Conservation (phyloP, 2,329 filamentous ascomycete genomes). For the Phyllosticta citribraziliensis region DNA sequence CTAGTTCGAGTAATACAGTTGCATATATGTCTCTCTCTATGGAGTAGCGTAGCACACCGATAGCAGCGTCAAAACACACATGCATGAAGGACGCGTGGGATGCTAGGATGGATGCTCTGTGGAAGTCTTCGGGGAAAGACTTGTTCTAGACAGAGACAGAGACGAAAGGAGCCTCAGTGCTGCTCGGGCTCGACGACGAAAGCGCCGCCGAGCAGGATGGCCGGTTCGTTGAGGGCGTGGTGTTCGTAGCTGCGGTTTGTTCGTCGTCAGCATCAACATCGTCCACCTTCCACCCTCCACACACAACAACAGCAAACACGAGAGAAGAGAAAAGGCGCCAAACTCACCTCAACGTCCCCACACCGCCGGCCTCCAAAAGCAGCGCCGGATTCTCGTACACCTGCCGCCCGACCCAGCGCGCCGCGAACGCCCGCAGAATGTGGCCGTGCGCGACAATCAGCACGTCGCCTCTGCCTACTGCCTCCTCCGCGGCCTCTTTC, state of each 20-base stretch:
- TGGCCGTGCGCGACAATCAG: constrained; percentile 83
- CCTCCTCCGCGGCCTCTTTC: constrained; percentile 22
- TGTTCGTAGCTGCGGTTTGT: constrained; percentile 40
- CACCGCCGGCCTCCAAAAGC: constrained; percentile 59
- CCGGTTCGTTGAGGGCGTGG: constrained; percentile 39
- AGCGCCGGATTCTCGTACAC: constrained; percentile 68
- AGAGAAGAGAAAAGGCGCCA: background rate
- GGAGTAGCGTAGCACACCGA: no score
- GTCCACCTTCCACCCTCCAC: background rate
- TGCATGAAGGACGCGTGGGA: no score
- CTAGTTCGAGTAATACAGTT: no score
- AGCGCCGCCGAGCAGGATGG: constrained; percentile 41
- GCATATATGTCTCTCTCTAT: no score
- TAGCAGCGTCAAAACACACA: no score
- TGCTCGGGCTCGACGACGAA: constrained; percentile 37
- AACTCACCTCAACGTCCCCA: constrained; percentile 38
- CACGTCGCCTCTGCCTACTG: constrained; percentile 50
- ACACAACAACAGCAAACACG: background rate
- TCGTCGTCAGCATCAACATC: background rate
- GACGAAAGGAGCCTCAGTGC: background rate
- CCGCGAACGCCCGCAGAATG: constrained; percentile 77
- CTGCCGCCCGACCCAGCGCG: constrained; percentile 69
- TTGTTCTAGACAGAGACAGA: no score
- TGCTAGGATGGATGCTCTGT: no score
- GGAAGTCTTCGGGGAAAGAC: no score